Conservation (phyloP, 306 rosid species). For the Inga oerstediana region DNA sequence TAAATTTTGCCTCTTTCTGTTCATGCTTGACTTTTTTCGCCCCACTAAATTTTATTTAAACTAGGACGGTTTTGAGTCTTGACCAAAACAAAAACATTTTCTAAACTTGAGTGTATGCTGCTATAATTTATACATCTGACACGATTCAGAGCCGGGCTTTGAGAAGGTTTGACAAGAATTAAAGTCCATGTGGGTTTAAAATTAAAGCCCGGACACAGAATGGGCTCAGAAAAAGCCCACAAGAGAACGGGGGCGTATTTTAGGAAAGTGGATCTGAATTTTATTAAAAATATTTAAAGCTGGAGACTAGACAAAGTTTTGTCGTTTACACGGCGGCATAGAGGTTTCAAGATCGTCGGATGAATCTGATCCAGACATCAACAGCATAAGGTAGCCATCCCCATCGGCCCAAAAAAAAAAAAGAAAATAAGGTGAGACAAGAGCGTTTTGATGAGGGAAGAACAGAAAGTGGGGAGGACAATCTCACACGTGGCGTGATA, state of each 20-base stretch:
- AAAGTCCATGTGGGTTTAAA: neutral
- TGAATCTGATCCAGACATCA: neutral
- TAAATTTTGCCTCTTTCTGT: neutral
- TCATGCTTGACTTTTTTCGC: neutral
- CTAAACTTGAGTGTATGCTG: too few relatives aligned
- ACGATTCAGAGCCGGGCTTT: neutral
- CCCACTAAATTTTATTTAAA: too few relatives aligned
- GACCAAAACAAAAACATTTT: too few relatives aligned
- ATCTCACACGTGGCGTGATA: conserved; percentile 51
- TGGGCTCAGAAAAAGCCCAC: neutral
- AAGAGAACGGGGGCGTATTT: neutral
- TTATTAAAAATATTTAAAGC: neutral
- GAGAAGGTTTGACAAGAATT: neutral
- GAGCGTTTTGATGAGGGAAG: conserved; percentile 28
- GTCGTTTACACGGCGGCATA: neutral
- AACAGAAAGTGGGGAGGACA: neutral
- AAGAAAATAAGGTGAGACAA: conserved; percentile 7
- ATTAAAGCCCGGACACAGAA: neutral
- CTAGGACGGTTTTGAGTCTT: too few relatives aligned
- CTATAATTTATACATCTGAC: too few relatives aligned
- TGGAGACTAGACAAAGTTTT: neutral
- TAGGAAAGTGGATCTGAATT: neutral
- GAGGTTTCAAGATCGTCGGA: neutral
- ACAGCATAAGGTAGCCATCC: neutral
- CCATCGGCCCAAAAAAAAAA: neutral